Base-by-base conservation (phyloP, 140 eudicot genomes). In the Bidens hawaiensis region DNA sequence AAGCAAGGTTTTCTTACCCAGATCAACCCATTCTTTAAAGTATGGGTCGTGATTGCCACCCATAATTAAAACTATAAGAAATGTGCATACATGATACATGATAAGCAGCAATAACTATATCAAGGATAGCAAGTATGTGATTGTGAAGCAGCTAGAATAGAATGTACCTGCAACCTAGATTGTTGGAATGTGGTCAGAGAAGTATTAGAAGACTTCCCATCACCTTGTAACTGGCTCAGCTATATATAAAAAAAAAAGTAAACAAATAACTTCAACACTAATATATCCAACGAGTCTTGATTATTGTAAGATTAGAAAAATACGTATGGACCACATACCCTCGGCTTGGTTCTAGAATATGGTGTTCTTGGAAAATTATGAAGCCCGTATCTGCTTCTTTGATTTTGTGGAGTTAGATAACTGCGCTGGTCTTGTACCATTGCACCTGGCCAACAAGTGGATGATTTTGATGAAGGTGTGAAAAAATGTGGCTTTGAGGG, bases 381-480 rank as follows among this genome's bases (percentile, higher is more conserved):
- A 55, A 76, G 65, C 28, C 95, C 85, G 25, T 72, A 75, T 70
- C 84, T 75, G 64, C 82, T 83, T 73, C 79, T 77, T 67, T 82
- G 94, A 77, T 64, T 81, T 43, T 75, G 88, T 4, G 99, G 97
- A 33, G 94, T 94, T 61, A 70, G 51, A 81, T 72, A 79, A 56
- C 79, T 83, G 41, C 71, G 81, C 46, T 71, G 85, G 30, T 88
- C 85, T 21, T 73, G 89, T 65, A 83, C 83, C 75, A 76, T 68
- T 40, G 97, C 82, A 75, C 94, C 95, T 21, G 95, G 95, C 96
- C 99, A 88, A 71, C 86, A 81, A 74, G 82, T 79, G 16, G 99
- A 78, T 57, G 88, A 50, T 76, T 71, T 83, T 19, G 81, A 78
- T 12, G 84, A 70, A 70, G 94, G 87, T 1, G 90, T 69, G 67